A percentile compares a stretch with the other conserved stretches of the same genome.
These are phyloP conservation scores for Aphanocladium album DNA, from an alignment of 2,329 filamentous ascomycete genomes.

Conservation along the genomic window DNA sequence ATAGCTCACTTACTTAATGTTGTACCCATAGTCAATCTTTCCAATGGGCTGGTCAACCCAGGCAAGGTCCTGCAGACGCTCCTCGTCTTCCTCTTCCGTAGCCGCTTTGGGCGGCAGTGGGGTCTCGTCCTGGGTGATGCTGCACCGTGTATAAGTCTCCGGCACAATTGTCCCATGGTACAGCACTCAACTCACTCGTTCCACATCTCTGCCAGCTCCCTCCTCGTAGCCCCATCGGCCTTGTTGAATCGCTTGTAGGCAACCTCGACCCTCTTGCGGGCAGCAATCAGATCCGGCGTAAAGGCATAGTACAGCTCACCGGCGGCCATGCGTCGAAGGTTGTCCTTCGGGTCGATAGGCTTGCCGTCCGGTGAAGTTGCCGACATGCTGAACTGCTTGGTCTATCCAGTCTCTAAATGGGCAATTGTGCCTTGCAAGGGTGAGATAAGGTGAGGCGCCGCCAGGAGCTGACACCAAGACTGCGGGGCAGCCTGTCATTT, in stretches of 20 bases:
- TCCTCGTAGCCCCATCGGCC: constrained; percentile 51
- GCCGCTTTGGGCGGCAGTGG: constrained; percentile 55
- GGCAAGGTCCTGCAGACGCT: constrained; percentile 55
- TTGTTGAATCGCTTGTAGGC: constrained; percentile 61
- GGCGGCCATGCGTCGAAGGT: constrained; percentile 50
- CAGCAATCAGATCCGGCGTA: constrained; percentile 59
- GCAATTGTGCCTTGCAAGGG: too few species aligned
- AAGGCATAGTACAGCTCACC: constrained; percentile 71
- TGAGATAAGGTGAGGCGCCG: too few species aligned
- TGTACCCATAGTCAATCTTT: constrained; percentile 69
- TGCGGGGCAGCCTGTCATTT: background rate
- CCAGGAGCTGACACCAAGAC: background rate
- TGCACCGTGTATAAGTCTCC: constrained; percentile 27
- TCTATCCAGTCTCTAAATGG: too few species aligned
- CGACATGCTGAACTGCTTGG: background rate
- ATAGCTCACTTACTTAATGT: constrained; percentile 47
- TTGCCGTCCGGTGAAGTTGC: constrained; percentile 8
- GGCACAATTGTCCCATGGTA: background rate
- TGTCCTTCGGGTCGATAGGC: constrained; percentile 30
- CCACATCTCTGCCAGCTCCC: constrained; percentile 61
- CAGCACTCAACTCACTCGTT: constrained; percentile 52
- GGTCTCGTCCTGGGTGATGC: constrained; percentile 55
- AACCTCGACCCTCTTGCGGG: constrained; percentile 52
- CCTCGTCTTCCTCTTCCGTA: constrained; percentile 57
- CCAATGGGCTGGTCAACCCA: constrained; percentile 62